These are phyloP conservation scores for Alternaria postmessia DNA, from an alignment of 2,329 filamentous ascomycete genomes.

Conservation along the genomic window DNA sequence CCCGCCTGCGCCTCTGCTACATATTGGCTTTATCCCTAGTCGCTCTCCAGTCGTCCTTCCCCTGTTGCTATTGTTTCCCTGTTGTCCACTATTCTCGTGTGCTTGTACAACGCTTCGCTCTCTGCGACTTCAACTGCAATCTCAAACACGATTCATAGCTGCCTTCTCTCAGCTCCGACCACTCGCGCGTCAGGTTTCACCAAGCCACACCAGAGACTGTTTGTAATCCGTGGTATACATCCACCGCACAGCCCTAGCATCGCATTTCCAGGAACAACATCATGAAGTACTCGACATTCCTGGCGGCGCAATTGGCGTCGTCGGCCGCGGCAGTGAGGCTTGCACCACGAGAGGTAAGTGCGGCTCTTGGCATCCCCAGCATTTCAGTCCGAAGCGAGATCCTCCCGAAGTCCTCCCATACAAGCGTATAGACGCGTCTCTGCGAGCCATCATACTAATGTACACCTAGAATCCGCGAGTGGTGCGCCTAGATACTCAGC, in stretches of 20 bases:
- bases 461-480: slow-evolving; percentile 53
- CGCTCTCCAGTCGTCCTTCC: slow-evolving; percentile 4
- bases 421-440: slow-evolving; percentile 1
- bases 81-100: not conserved
- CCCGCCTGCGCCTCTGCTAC: slow-evolving; percentile 6
- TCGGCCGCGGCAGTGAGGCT: slow-evolving; percentile 40
- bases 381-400: slow-evolving; percentile 25
- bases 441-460: slow-evolving; percentile 18
- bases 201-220: slow-evolving; percentile 10
- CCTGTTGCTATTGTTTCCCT: slow-evolving; percentile 7
- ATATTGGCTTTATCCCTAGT: slow-evolving; percentile 2
- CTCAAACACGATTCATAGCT: slow-evolving; percentile 7
- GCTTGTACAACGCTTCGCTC: not conserved
- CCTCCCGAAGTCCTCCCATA: slow-evolving; percentile 13
- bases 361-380: slow-evolving; percentile 33
- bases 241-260: slow-evolving; percentile 3
- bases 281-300: slow-evolving; percentile 45
- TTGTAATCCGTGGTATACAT: slow-evolving; percentile 17
- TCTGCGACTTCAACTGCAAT: not conserved
- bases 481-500: slow-evolving; percentile 60
- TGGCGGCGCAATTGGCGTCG: slow-evolving; percentile 41
- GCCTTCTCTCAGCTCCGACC: slow-evolving; percentile 17
- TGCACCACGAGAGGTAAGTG: slow-evolving; percentile 46
- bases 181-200: slow-evolving; percentile 22
- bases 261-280: not conserved